Evolutionary conservation across 257 asterid genomes (phyloP).

Genomic region (Lavandula angustifolia): DNA sequence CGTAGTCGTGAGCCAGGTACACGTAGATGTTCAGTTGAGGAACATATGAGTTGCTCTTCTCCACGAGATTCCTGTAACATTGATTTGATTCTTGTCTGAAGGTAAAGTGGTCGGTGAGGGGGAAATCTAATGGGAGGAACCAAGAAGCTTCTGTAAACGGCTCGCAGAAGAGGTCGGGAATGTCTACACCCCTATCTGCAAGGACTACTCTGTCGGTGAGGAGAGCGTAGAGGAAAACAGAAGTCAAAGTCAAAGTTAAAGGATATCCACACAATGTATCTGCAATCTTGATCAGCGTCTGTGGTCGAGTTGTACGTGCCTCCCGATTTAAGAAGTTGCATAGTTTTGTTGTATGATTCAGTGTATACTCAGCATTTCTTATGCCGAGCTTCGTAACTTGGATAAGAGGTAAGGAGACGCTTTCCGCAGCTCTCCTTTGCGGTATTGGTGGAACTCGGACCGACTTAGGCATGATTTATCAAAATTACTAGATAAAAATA

Average conservation of each 20-base stretch:
- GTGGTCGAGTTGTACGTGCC: constrained; percentile 26
- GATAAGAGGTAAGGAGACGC: constrained; percentile 66
- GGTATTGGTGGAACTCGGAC: constrained; percentile 45
- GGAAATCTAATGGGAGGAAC: constrained; percentile 68
- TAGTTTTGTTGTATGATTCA: constrained; percentile 49
- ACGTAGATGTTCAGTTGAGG: constrained; percentile 48
- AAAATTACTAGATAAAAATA: constrained; percentile 51
- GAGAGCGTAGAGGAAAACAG: constrained; percentile 76
- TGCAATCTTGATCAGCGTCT: constrained; percentile 38
- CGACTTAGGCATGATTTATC: constrained; percentile 67
- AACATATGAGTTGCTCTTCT: constrained; percentile 28
- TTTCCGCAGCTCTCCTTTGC: constrained; percentile 31
- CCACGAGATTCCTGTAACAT: constrained; percentile 58
- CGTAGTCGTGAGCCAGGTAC: constrained; percentile 60
- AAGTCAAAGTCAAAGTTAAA: constrained; percentile 54
- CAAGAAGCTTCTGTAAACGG: constrained; percentile 80
- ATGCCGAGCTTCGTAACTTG: constrained; percentile 63
- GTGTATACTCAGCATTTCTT: constrained; percentile 69
- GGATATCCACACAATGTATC: constrained; percentile 70
- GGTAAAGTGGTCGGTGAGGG: constrained; percentile 35
- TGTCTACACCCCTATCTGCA: constrained; percentile 54
- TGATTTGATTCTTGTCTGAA: constrained; percentile 47
- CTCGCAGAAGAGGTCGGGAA: constrained; percentile 77
- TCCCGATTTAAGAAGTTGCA: constrained; percentile 41
- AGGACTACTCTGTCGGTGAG: constrained; percentile 73